Percentiles rank a stretch among this genome's conserved stretches.
Evolutionary conservation across 2,329 filamentous ascomycete genomes (phyloP).

Genomic region (Conoideocrella luteorostrata): DNA sequence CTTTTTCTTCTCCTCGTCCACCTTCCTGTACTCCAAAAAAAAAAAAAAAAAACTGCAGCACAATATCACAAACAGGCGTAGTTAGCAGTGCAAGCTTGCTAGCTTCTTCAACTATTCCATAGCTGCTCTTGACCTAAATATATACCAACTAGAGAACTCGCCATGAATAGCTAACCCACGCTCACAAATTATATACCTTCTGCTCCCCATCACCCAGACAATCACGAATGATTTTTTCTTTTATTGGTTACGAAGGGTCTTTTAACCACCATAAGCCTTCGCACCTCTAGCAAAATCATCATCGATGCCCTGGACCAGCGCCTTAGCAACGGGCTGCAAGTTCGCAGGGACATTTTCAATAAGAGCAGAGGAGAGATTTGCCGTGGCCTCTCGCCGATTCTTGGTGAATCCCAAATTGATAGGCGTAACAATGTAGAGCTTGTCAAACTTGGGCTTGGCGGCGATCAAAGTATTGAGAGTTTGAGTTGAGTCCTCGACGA

Average conservation of each 20-base stretch:
- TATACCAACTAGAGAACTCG: too few relatives aligned
- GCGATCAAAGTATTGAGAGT: constrained; percentile 30
- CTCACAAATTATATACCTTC: too few relatives aligned
- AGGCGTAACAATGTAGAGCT: constrained; percentile 33
- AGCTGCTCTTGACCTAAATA: too few relatives aligned
- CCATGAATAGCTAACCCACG: too few relatives aligned
- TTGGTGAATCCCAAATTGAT: constrained; percentile 35
- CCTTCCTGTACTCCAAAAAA: too few relatives aligned
- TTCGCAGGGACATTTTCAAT: constrained; percentile 32
- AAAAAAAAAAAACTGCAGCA: neutral
- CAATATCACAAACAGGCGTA: neutral
- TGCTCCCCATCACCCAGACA: too few relatives aligned
- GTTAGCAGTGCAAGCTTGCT: too few relatives aligned
- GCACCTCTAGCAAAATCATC: constrained; percentile 32
- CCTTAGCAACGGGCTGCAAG: constrained; percentile 24
- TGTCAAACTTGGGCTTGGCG: constrained; percentile 37
- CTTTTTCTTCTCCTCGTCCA: neutral
- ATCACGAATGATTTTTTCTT: too few relatives aligned
- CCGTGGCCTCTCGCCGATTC: constrained; percentile 31
- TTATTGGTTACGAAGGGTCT: too few relatives aligned
- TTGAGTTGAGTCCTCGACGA: constrained; percentile 30
- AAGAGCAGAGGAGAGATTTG: constrained; percentile 29
- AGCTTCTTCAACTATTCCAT: too few relatives aligned
- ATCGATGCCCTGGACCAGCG: constrained; percentile 30
- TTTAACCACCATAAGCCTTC: constrained; percentile 18